Base-by-base conservation (phyloP, 495 filamentous ascomycete genomes). In the Delitschia confertaspora region DNA sequence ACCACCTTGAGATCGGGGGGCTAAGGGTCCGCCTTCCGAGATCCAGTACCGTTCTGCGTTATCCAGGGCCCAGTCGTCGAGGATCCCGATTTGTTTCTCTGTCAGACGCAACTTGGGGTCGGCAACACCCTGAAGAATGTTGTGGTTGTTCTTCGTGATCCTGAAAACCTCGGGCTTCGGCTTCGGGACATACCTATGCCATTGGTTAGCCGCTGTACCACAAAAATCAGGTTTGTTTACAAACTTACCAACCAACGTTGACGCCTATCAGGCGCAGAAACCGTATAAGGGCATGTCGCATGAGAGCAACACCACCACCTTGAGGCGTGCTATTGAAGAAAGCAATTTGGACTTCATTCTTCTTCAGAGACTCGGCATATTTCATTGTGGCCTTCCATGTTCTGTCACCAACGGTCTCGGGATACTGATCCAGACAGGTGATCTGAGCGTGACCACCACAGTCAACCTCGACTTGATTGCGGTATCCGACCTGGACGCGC, bases 81-180 rank as follows among this genome's bases (percentile, higher is more conserved):
- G 69, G 7, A 67, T 59, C 21, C 68, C 60, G 50, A 78, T 75
- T 40, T 85, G 74, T 4, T 81, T 72, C 6, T 61, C 47, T 3
- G 66, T 73, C 13, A 91, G 67, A 7, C 77, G 73, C 38, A 83
- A 73, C 1, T 71, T 68, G 0, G 76, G 74, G 19, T 70, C 64
- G 22, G 76, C 74, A 18, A 89, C 84, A 14, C 86, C 86, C 67
- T 94, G 86, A 2, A 94, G 77, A 54, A 91, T 91, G 58, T 94
- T 94, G 71, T 94, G 86, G 52, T 87, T 83, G 34, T 79, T 88
- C 64, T 94, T 94, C 42, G 86, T 94, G 45, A 86, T 80, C 24
- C 83, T 75, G 62, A 93, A 94, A 11, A 89, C 82, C 13, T 80
- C 83, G 0, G 85, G 85, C 24, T 80, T 79, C 13, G 86, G 86